Evolutionary conservation across 345 rosid species (phyloP).

Genomic region (Barbarea vulgaris): DNA sequence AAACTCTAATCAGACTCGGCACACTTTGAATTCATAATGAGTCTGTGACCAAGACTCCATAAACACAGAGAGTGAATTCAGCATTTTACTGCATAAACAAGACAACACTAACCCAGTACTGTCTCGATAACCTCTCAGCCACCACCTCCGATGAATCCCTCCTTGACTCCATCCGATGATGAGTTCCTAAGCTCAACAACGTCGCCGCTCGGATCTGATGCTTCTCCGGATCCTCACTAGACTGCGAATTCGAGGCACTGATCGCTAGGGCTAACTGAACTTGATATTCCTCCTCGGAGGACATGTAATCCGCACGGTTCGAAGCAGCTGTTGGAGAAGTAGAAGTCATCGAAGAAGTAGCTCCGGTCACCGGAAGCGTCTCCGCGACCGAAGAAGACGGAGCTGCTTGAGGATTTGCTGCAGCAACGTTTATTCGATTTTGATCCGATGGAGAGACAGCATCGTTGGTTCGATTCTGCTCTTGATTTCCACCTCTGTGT

Average conservation of each 20-base stretch:
- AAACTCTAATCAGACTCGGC: background rate
- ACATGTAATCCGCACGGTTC: slow-evolving; percentile 59
- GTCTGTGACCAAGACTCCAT: background rate
- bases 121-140: slow-evolving; percentile 78
- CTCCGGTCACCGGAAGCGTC: slow-evolving; percentile 23
- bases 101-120: slow-evolving; percentile 82
- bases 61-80: background rate
- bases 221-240: slow-evolving; percentile 67
- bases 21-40: slow-evolving; percentile 1
- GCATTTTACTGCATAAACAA: slow-evolving; percentile 20
- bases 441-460: slow-evolving; percentile 58
- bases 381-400: slow-evolving; percentile 49
- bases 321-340: slow-evolving; percentile 37
- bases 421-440: slow-evolving; percentile 35
- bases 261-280: slow-evolving; percentile 94
- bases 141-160: slow-evolving; percentile 62
- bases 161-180: slow-evolving; percentile 52
- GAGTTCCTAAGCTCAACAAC: slow-evolving; percentile 66
- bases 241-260: slow-evolving; percentile 85
- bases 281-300: slow-evolving; percentile 96
- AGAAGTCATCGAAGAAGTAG: slow-evolving; percentile 24
- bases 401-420: slow-evolving; percentile 45
- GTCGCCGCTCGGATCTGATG: slow-evolving; percentile 95
- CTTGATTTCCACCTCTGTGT: slow-evolving; percentile 74
- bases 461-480: slow-evolving; percentile 75